Conservation (phyloP, 1,139 yeast species). For the Pichia terricola region DNA sequence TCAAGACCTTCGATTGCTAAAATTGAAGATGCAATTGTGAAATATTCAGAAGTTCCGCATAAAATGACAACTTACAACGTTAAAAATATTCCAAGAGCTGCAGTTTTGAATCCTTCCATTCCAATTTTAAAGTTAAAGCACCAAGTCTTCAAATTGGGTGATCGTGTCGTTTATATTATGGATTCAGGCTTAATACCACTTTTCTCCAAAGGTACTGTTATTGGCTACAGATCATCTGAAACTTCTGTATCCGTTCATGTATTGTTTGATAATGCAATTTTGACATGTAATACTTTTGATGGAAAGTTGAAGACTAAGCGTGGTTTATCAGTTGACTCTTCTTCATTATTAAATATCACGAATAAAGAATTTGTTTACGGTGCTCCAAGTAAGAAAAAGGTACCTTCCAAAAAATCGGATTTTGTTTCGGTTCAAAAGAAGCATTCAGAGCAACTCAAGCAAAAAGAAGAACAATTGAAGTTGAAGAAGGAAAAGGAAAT, state of each 20-base stretch:
- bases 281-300: conserved; percentile 74
- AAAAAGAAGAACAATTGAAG: conserved; percentile 1
- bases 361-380: conserved; percentile 63
- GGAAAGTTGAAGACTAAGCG: conserved; percentile 72
- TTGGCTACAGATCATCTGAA: conserved; percentile 63
- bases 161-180: conserved; percentile 77
- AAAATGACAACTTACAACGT: conserved; percentile 46
- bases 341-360: conserved; percentile 70
- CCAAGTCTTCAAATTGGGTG: conserved; percentile 80
- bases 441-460: conserved; percentile 6
- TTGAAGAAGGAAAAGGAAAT: conserved; percentile 2
- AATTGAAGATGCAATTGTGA: conserved; percentile 56
- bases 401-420: conserved; percentile 2
- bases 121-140: conserved; percentile 64
- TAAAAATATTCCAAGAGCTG: conserved; percentile 78
- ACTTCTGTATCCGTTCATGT: conserved; percentile 54
- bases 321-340: conserved; percentile 76
- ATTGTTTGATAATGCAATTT: conserved; percentile 71
- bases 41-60: conserved; percentile 35
- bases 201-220: conserved; percentile 85
- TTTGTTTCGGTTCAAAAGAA: not conserved
- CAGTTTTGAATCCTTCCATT: conserved; percentile 66
- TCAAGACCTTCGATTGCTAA: conserved; percentile 56
- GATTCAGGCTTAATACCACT: conserved; percentile 86
- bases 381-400: not conserved